phyloP scores from a whole-genome alignment of 169 alveolate species.

The Neospora caninum region DNA sequence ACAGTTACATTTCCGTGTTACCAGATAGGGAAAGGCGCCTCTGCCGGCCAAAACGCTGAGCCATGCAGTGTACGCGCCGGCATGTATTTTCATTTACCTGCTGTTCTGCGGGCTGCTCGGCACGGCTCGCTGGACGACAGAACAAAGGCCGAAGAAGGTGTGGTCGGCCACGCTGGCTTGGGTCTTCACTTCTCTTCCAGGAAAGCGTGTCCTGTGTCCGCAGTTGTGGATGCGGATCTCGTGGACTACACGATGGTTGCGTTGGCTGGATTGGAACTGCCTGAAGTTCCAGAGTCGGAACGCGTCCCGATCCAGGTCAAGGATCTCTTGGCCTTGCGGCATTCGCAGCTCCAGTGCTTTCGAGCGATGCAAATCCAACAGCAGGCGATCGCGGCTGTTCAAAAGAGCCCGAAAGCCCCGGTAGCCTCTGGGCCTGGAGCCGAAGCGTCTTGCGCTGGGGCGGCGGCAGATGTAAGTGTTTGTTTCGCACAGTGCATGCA shows the following conservation, averaged over 20 bases:
- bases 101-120: no score
- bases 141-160: no score
- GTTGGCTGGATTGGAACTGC: neutral
- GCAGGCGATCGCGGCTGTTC: neutral
- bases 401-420: neutral
- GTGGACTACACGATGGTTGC: slow-evolving; percentile 37
- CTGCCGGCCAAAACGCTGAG: no score
- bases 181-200: no score
- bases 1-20: no score
- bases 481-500: neutral
- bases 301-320: slow-evolving; percentile 25
- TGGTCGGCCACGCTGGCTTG: no score
- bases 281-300: neutral
- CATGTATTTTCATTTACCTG: no score
- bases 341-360: slow-evolving; percentile 47
- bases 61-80: no score
- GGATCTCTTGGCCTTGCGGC: slow-evolving; percentile 46
- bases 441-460: neutral
- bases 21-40: no score
- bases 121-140: no score
- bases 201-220: neutral
- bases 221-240: slow-evolving; percentile 38
- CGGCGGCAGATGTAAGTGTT: neutral
- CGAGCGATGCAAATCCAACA: slow-evolving; percentile 12
- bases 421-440: neutral